These are phyloP conservation scores for Hemileccinum rubropunctum DNA, from an alignment of 768 basidiomycete genomes.

Conservation along the genomic window DNA sequence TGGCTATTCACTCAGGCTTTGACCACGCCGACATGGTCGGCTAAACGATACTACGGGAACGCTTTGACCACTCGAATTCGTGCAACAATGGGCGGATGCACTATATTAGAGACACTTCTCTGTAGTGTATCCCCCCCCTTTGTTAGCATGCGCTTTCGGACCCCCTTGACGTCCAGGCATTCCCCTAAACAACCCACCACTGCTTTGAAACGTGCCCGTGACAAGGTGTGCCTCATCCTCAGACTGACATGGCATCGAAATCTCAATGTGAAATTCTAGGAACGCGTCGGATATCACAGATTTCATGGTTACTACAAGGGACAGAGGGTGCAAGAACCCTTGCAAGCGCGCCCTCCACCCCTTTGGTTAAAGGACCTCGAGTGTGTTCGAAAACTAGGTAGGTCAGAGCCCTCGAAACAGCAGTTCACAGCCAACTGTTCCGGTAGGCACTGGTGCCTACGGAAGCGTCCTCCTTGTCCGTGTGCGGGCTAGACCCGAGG, in stretches of 20 bases:
- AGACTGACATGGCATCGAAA: neutral
- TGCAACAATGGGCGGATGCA: constrained; percentile 19
- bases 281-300: constrained; percentile 9
- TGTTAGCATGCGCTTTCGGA: constrained; percentile 16
- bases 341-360: constrained; percentile 36
- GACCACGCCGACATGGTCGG: neutral
- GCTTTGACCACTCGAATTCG: constrained; percentile 2
- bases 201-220: neutral
- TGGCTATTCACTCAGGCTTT: too few relatives aligned
- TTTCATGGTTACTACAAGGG: constrained; percentile 13
- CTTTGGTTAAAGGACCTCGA: constrained; percentile 40
- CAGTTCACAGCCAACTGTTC: constrained; percentile 1
- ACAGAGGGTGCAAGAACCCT: constrained; percentile 23
- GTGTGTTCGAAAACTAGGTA: constrained; percentile 42
- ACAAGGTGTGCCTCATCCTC: constrained; percentile 3
- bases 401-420: neutral
- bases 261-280: constrained; percentile 12
- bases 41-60: neutral
- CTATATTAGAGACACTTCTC: neutral
- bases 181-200: constrained; percentile 1
- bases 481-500: constrained; percentile 27
- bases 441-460: constrained; percentile 40
- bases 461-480: constrained; percentile 43
- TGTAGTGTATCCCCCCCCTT: neutral
- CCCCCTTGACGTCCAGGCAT: constrained; percentile 6